Conservation (phyloP, 2,329 filamentous ascomycete genomes). For the Alternaria tenuissima region DNA sequence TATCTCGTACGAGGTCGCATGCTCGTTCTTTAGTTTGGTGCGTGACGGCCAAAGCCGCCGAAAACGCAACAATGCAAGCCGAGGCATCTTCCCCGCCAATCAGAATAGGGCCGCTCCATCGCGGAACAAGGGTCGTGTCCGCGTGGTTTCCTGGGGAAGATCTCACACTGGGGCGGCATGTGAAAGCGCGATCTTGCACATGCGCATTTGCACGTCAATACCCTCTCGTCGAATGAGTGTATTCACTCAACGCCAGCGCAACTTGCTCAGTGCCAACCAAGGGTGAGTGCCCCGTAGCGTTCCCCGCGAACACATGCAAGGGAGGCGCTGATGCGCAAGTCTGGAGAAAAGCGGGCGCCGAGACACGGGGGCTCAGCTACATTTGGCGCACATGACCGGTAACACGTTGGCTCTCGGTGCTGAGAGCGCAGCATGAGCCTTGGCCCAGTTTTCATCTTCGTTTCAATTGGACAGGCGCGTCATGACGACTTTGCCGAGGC, state of each 20-base stretch:
- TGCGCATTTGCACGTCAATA: neutral
- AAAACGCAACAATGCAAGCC: conserved; percentile 2
- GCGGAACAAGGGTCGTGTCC: neutral
- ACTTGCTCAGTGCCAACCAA: neutral
- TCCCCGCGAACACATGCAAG: conserved; percentile 1
- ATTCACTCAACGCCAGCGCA: neutral
- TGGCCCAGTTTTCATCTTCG: conserved; percentile 5
- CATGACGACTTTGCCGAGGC: conserved; percentile 4
- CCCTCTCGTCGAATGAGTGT: neutral
- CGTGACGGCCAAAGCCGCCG: neutral
- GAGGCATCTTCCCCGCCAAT: conserved; percentile 9
- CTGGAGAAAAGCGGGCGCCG: conserved; percentile 4
- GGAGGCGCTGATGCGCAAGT: neutral
- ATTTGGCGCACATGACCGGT: conserved; percentile 1
- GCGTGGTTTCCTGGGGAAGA: neutral
- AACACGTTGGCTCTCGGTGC: neutral
- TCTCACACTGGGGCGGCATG: neutral
- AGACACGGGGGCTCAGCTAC: neutral
- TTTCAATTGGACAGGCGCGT: neutral
- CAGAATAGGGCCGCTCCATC: neutral
- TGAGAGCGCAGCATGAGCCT: neutral
- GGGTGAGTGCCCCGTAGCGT: neutral
- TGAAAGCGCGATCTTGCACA: conserved; percentile 1
- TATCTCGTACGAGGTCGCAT: conserved; percentile 7
- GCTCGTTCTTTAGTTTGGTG: neutral